Conservation (phyloP, 805 yeast species). For the Metschnikowia kunwiensis region DNA sequence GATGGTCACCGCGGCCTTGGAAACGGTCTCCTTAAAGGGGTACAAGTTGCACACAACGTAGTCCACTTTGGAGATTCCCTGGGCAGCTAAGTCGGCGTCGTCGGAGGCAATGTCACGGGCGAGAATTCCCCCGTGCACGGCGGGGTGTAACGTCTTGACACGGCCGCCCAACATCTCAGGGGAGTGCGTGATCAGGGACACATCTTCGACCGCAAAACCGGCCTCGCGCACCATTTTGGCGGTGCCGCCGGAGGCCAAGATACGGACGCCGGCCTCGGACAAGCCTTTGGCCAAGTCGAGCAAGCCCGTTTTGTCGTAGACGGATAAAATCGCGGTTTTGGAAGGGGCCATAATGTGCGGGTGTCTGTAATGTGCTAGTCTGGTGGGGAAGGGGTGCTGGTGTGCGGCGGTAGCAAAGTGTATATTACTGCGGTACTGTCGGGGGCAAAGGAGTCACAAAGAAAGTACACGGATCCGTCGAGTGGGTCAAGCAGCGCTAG, state of each 20-base stretch:
- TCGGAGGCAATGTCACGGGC: constrained; percentile 92
- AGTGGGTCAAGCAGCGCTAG: too few relatives aligned
- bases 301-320: constrained; percentile 95
- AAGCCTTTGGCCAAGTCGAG: constrained; percentile 95
- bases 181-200: constrained; percentile 91
- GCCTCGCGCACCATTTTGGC: constrained; percentile 93
- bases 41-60: constrained; percentile 96
- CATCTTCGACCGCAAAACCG: constrained; percentile 97
- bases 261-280: constrained; percentile 80
- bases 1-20: constrained; percentile 91
- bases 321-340: constrained; percentile 93
- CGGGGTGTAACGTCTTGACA: constrained; percentile 97
- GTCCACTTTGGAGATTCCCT: constrained; percentile 94
- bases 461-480: too few relatives aligned
- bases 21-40: constrained; percentile 96
- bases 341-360: constrained; percentile 43
- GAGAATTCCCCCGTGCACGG: constrained; percentile 96
- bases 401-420: too few relatives aligned
- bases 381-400: too few relatives aligned
- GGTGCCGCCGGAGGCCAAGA: constrained; percentile 97
- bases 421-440: too few relatives aligned
- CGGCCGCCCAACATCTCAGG: constrained; percentile 99
- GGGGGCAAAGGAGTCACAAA: too few relatives aligned
- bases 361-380: too few relatives aligned
- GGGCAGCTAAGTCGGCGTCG: constrained; percentile 81